Percentiles rank a stretch among this genome's conserved stretches.
These are phyloP conservation scores for Neurospora sp. DNA, from an alignment of 495 filamentous ascomycete genomes.

Conservation along the genomic window DNA sequence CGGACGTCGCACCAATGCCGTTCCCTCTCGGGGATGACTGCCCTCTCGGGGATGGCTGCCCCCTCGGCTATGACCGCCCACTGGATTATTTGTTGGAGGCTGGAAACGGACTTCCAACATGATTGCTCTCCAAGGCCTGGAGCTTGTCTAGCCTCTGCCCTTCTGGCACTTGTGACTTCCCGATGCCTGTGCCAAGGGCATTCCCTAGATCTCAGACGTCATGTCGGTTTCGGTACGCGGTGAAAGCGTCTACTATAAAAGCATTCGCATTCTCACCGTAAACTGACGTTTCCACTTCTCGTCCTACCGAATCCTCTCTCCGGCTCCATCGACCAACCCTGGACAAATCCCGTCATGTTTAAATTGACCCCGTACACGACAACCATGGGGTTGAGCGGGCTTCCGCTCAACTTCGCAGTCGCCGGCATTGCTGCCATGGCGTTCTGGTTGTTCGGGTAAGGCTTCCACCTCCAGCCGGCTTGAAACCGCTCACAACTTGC, in stretches of 20 bases:
- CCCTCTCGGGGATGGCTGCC: background rate
- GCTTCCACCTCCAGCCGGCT: too few species aligned
- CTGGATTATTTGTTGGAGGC: too few species aligned
- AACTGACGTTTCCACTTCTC: background rate
- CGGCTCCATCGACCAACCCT: background rate
- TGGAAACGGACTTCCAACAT: too few species aligned
- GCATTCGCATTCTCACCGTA: background rate
- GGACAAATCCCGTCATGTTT: background rate
- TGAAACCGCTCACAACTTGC: too few species aligned
- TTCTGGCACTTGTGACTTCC: background rate
- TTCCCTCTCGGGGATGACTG: background rate
- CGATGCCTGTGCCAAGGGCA: background rate
- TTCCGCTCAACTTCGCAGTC: background rate
- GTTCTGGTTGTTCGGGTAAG: background rate
- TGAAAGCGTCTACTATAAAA: background rate
- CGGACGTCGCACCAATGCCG: background rate
- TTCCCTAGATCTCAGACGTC: background rate
- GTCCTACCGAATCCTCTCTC: background rate
- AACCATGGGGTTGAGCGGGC: background rate
- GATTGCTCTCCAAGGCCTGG: background rate
- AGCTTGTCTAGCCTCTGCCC: background rate
- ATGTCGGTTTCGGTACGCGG: background rate
- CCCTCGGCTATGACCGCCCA: background rate
- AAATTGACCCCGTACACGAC: background rate
- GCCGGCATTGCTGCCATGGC: background rate